These are phyloP conservation scores for Ceratocystis lukuohia DNA, from an alignment of 2,329 filamentous ascomycete species.

Conservation along the genomic window DNA sequence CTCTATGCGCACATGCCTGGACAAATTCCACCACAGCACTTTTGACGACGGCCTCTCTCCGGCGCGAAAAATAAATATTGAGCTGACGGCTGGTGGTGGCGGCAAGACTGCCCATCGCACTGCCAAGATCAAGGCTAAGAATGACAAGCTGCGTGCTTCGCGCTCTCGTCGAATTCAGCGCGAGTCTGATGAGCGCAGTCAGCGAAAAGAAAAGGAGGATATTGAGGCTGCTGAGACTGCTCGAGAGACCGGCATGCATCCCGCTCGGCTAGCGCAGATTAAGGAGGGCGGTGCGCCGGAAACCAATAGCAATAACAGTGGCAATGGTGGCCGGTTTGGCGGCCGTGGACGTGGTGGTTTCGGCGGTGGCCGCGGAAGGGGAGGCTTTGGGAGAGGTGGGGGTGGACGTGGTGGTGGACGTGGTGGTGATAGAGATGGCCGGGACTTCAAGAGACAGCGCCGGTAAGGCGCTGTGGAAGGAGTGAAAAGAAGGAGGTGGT, in stretches of 20 bases:
- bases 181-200: conserved; percentile 32
- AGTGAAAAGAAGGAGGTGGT: not conserved
- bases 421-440: conserved; percentile 5
- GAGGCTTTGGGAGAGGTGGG: conserved; percentile 6
- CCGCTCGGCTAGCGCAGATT: conserved; percentile 34
- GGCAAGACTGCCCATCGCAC: conserved; percentile 59
- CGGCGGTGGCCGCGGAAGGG: conserved; percentile 10
- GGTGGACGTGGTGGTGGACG: conserved; percentile 9
- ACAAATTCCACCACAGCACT: conserved; percentile 74
- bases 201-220: conserved; percentile 28
- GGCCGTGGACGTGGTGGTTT: conserved; percentile 11
- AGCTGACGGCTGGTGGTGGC: conserved; percentile 81
- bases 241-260: conserved; percentile 33
- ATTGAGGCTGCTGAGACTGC: conserved; percentile 22
- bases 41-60: conserved; percentile 46
- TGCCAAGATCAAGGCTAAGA: conserved; percentile 73
- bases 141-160: conserved; percentile 65
- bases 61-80: conserved; percentile 75
- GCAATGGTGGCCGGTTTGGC: conserved; percentile 7
- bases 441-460: conserved; percentile 13
- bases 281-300: conserved; percentile 3
- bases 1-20: conserved; percentile 83
- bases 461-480: not conserved
- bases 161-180: conserved; percentile 36
- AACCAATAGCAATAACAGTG: not conserved